A percentile compares a stretch with the other conserved stretches of the same genome.
phyloP scores from a whole-genome alignment of 768 basidiomycete genomes.

The Rubroboletus pulcherrimus region DNA sequence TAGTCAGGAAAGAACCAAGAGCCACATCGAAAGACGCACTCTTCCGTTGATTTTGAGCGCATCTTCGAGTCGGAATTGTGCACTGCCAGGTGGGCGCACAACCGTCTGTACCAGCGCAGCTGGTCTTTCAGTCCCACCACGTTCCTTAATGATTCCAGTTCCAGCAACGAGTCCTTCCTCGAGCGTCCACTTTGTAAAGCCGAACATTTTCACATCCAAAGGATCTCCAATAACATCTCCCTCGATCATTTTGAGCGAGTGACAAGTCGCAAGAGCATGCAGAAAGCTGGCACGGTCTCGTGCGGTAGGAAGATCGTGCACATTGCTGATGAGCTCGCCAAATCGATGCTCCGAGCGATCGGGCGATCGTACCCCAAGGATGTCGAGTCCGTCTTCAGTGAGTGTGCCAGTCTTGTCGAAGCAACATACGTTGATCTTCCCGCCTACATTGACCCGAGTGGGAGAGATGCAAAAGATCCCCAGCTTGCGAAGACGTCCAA shows the following conservation, averaged over 20 bases:
- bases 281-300: slow-evolving; percentile 78
- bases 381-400: slow-evolving; percentile 96
- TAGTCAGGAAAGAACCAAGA: not conserved
- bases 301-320: slow-evolving; percentile 76
- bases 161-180: slow-evolving; percentile 83
- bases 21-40: slow-evolving; percentile 39
- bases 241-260: slow-evolving; percentile 88
- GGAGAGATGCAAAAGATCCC: slow-evolving; percentile 98
- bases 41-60: slow-evolving; percentile 80
- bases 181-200: slow-evolving; percentile 92
- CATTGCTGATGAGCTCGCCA: slow-evolving; percentile 84
- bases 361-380: slow-evolving; percentile 86
- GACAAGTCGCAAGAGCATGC: slow-evolving; percentile 93
- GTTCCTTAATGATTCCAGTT: slow-evolving; percentile 66
- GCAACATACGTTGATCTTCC: slow-evolving; percentile 95
- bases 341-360: slow-evolving; percentile 76
- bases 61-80: slow-evolving; percentile 87
- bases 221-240: slow-evolving; percentile 92
- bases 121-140: slow-evolving; percentile 60
- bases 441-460: slow-evolving; percentile 89
- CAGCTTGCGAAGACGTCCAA: slow-evolving; percentile 76
- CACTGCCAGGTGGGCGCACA: slow-evolving; percentile 92
- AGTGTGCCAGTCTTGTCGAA: slow-evolving; percentile 99
- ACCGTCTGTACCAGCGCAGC: slow-evolving; percentile 93
- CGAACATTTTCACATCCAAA: slow-evolving; percentile 96